Percentiles rank a stretch among this genome's conserved stretches.
Conservation (phyloP, 441 rosid genomes). For the Jatropha multifida region DNA sequence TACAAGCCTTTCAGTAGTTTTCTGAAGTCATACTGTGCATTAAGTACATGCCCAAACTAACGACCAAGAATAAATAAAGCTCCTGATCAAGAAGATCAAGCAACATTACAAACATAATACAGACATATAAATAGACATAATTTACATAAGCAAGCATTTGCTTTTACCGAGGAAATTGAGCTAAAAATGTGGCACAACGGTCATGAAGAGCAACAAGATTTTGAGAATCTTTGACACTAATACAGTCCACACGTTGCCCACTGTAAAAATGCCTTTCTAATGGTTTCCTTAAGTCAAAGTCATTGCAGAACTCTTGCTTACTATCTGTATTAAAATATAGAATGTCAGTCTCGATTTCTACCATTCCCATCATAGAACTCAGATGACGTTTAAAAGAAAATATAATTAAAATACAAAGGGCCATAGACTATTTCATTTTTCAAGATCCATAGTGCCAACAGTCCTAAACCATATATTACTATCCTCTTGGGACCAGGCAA, state of each 20-base stretch:
- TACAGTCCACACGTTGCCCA: conserved; percentile 58
- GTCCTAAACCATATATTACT: neutral
- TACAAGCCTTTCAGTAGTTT: neutral
- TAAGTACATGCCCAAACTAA: neutral
- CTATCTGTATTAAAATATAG: conserved; percentile 46
- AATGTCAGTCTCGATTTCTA: neutral
- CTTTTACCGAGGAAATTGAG: conserved; percentile 59
- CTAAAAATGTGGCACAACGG: conserved; percentile 56
- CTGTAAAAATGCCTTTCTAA: conserved; percentile 74
- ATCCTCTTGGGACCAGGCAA: neutral
- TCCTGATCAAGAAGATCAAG: neutral
- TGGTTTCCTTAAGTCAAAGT: conserved; percentile 93
- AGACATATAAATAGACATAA: neutral
- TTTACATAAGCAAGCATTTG: conserved; percentile 6
- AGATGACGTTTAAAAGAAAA: neutral
- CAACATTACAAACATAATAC: neutral
- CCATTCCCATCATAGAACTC: conserved; percentile 3
- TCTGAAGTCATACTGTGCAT: neutral
- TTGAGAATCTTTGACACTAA: conserved; percentile 59
- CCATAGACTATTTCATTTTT: neutral
- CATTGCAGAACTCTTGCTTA: conserved; percentile 63
- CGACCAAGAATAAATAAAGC: conserved; percentile 2
- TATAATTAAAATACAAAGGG: neutral
- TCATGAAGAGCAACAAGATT: conserved; percentile 52
- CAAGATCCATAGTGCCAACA: neutral